Conservation (phyloP, 2,329 filamentous ascomycete species). For the Trichophyton equinum region DNA sequence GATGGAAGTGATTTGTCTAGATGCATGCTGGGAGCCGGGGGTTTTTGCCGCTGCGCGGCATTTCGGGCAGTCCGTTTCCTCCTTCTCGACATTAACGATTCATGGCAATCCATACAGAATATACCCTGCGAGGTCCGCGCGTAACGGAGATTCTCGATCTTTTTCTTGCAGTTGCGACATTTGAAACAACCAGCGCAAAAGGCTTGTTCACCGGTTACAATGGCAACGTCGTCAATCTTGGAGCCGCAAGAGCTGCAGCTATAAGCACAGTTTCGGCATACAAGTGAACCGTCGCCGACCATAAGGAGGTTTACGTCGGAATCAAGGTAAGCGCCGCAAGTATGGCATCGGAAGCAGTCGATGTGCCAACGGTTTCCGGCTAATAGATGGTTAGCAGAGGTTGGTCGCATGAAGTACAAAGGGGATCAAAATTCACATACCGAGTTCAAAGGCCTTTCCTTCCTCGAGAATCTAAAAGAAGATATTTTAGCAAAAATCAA, state of each 20-base stretch:
- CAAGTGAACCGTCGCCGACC: constrained; percentile 91
- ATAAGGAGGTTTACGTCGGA: constrained; percentile 95
- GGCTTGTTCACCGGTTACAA: constrained; percentile 92
- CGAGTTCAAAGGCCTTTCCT: constrained; percentile 94
- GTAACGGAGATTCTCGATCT: constrained; percentile 97
- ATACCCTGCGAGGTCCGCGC: constrained; percentile 95
- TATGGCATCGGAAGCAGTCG: constrained; percentile 96
- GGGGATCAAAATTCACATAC: constrained; percentile 41
- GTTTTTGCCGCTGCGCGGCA: constrained; percentile 19
- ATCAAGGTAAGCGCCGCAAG: constrained; percentile 87
- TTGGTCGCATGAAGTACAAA: constrained; percentile 12
- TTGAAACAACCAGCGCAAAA: constrained; percentile 96
- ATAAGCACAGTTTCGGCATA: constrained; percentile 99
- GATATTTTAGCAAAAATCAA: constrained; percentile 5
- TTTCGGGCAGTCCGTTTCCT: constrained; percentile 48
- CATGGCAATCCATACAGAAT: constrained; percentile 98
- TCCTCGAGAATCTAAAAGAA: constrained; percentile 75
- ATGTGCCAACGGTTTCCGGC: constrained; percentile 97
- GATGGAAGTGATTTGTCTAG: constrained; percentile 89
- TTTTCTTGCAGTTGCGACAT: constrained; percentile 95
- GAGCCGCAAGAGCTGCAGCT: constrained; percentile 93
- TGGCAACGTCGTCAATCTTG: constrained; percentile 97
- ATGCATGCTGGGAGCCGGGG: constrained; percentile 38
- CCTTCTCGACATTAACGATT: constrained; percentile 86
- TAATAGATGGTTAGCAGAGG: constrained; percentile 30